phyloP scores from a whole-genome alignment of 371 early-diverging fungal species.

The Mortierella sp. region DNA sequence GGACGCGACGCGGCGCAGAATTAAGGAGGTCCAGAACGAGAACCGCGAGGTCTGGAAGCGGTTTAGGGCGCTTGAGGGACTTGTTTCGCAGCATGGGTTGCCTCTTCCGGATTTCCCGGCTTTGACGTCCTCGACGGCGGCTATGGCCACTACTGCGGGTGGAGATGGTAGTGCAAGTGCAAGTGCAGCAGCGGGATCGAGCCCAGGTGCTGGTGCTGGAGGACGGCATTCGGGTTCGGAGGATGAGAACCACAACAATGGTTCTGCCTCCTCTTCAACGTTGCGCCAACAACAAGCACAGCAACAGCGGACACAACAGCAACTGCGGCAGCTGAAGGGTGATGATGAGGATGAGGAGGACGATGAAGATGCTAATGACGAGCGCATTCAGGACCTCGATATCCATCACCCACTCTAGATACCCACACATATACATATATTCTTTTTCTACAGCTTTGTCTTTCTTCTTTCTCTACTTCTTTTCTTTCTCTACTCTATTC shows the following conservation, averaged over 20 bases:
- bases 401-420: slow-evolving; percentile 9
- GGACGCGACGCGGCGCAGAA: slow-evolving; percentile 25
- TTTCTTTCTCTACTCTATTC: background rate
- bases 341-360: slow-evolving; percentile 9
- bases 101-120: slow-evolving; percentile 21
- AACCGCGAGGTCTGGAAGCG: slow-evolving; percentile 49
- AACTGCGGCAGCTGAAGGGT: slow-evolving; percentile 2
- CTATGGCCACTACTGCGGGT: background rate
- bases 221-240: slow-evolving; percentile 6
- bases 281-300: slow-evolving; percentile 6
- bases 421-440: no score
- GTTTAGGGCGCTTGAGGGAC: slow-evolving; percentile 20
- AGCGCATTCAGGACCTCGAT: slow-evolving; percentile 18
- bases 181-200: background rate
- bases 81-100: slow-evolving; percentile 21
- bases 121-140: slow-evolving; percentile 20
- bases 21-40: slow-evolving; percentile 25
- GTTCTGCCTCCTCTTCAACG: background rate
- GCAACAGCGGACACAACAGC: slow-evolving; percentile 8
- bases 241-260: background rate
- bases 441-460: no score
- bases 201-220: slow-evolving; percentile 1
- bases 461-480: background rate
- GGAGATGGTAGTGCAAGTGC: background rate
- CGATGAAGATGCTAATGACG: slow-evolving; percentile 17